Percentiles rank a stretch among this genome's conserved stretches.
Evolutionary conservation across 176 grass and related monocot genomes (phyloP).

Genomic region (Eragrostis curvula): DNA sequence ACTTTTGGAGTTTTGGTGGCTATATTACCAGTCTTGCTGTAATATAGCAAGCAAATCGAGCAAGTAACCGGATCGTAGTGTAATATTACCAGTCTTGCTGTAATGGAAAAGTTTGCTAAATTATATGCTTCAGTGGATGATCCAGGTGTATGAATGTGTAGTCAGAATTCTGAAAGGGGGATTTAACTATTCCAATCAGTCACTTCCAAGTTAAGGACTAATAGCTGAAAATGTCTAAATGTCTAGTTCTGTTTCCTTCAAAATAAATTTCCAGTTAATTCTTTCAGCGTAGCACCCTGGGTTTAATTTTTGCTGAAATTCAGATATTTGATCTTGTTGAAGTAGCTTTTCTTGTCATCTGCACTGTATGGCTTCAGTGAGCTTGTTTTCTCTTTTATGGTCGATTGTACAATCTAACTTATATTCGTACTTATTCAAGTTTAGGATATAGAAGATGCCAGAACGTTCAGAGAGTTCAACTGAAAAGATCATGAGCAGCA

Average conservation of each 20-base stretch:
- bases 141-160: not conserved
- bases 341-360: not conserved
- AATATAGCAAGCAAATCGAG: not conserved
- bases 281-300: not conserved
- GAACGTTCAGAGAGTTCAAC: conserved; percentile 56
- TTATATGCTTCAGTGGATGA: not conserved
- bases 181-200: not conserved
- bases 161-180: not conserved
- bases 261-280: not conserved
- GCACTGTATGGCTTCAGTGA: not conserved
- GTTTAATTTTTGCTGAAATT: not conserved
- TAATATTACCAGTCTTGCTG: not conserved
- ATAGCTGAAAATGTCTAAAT: not conserved
- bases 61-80: not conserved
- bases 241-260: not conserved
- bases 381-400: not conserved
- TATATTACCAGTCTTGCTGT: not conserved
- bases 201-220: not conserved
- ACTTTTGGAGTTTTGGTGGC: not conserved
- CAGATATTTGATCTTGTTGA: not conserved
- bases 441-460: conserved; percentile 41
- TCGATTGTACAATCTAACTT: conserved; percentile 15
- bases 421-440: not conserved
- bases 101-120: not conserved
- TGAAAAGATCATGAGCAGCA: conserved; percentile 70